Evolutionary conservation across 139 green algal species (phyloP).

Genomic region (Chlamydomonas urium): DNA sequence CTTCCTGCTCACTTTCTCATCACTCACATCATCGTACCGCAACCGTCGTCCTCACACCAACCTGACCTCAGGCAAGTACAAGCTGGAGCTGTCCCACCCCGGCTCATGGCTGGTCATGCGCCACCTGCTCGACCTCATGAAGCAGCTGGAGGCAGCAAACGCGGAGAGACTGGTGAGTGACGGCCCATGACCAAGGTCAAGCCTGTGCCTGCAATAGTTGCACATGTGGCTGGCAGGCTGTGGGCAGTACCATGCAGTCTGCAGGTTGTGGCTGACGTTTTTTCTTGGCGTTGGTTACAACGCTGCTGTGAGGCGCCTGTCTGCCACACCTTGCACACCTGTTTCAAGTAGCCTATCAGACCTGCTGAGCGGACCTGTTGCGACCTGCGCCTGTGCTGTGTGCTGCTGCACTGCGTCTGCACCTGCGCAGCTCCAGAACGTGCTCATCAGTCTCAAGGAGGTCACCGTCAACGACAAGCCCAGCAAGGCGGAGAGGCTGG

Average conservation of each 20-base stretch:
- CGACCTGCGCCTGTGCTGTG: no score
- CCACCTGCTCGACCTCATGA: conserved; percentile 16
- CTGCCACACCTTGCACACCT: no score
- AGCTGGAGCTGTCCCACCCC: conserved; percentile 31
- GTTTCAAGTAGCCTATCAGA: no score
- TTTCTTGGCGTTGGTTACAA: no score
- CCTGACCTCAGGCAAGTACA: conserved; percentile 21
- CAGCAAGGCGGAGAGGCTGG: conserved; percentile 15
- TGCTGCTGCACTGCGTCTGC: no score
- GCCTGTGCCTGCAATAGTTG: neutral
- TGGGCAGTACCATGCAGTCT: no score
- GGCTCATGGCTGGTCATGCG: conserved; percentile 15
- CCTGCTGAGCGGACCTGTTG: no score
- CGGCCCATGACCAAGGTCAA: neutral
- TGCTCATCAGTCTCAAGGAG: conserved; percentile 3
- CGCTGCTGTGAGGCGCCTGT: no score
- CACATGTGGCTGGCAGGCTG: no score
- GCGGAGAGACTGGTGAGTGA: neutral
- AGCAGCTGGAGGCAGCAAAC: conserved; percentile 12
- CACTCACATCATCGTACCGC: neutral
- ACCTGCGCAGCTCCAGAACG: neutral
- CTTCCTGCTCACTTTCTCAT: neutral
- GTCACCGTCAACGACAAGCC: conserved; percentile 14
- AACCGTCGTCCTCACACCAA: neutral
- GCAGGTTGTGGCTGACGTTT: no score